Evolutionary conservation across 768 basidiomycete species (phyloP), one percentile per base, ranked within the genome.

Genomic region (Suillus tomentosus): DNA sequence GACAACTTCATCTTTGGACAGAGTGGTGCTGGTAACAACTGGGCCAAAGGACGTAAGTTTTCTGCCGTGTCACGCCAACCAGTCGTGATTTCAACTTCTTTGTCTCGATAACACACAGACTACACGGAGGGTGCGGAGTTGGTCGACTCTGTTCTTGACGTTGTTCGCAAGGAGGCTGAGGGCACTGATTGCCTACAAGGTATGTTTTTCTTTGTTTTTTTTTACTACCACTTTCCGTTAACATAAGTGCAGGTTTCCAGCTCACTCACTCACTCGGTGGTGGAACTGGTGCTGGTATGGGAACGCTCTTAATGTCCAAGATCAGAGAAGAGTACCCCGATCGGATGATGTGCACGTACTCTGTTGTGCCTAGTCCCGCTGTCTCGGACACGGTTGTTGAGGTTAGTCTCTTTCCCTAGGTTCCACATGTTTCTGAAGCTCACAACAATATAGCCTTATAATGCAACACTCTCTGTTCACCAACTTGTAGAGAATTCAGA

Each of bases 311-410:
- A 69, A 97, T 99, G 77, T 98, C 96, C 69, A 99, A 99, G 83
- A 97, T 99, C 77, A 88, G 96, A 68, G 96, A 98, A 78, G 96
- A 99, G 77, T 99, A 94, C 80, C 97, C 96, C 69, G 97, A 99
- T 79, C 85, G 97, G 63, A 99, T 99, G 96, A 98, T 99, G 96
- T 95, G 94, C 78, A 99, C 97, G 66, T 99, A 96, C 84, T 99
- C 97, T 62, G 96, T 99, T 72, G 94, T 99, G 17, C 96, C 96
- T 37, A 91, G 89, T 79, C 95, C 96, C 63, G 96, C 96, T 78
- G 96, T 98, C 61, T 99, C 96, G 14, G 97, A 99, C 77, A 99
- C 97, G 63, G 97, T 99, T 71, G 96, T 98, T 68, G 96, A 99
- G 82, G 91, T 91, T 69, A 17, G 76, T 72, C 5, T 5, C 10